Evolutionary conservation across 129 eudicot genomes (phyloP).

Genomic region (Artemisia annua): DNA sequence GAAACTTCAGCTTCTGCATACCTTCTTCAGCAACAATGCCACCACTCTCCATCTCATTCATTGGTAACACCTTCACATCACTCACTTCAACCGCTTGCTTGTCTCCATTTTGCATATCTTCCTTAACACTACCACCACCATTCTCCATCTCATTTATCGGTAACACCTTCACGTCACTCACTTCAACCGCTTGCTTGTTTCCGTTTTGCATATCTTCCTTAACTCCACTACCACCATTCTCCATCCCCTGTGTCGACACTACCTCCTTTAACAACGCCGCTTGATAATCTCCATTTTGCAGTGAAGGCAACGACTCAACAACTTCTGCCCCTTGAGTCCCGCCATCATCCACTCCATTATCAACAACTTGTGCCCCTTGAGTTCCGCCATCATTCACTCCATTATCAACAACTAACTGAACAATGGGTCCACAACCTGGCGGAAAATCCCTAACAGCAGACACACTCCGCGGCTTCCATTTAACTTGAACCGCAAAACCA

Average conservation of each 20-base stretch:
- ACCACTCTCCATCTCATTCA: background rate
- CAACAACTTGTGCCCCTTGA: too few relatives aligned
- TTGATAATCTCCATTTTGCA: constrained; percentile 18
- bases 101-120: too few relatives aligned
- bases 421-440: constrained; percentile 55
- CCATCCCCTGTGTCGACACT: background rate
- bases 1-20: constrained; percentile 36
- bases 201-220: too few relatives aligned
- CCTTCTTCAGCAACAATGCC: constrained; percentile 15
- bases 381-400: constrained; percentile 13
- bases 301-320: constrained; percentile 1
- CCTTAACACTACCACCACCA: background rate
- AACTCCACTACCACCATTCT: too few relatives aligned
- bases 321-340: background rate
- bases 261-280: constrained; percentile 21
- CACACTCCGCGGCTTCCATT: constrained; percentile 58
- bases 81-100: constrained; percentile 3
- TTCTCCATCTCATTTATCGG: too few relatives aligned
- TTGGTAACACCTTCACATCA: background rate
- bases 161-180: too few relatives aligned
- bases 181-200: too few relatives aligned
- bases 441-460: constrained; percentile 74
- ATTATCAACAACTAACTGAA: constrained; percentile 16
- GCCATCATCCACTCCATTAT: too few relatives aligned
- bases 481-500: constrained; percentile 25